Evolutionary conservation across 176 grass and related monocot genomes (phyloP).

Genomic region (Areca catechu): DNA sequence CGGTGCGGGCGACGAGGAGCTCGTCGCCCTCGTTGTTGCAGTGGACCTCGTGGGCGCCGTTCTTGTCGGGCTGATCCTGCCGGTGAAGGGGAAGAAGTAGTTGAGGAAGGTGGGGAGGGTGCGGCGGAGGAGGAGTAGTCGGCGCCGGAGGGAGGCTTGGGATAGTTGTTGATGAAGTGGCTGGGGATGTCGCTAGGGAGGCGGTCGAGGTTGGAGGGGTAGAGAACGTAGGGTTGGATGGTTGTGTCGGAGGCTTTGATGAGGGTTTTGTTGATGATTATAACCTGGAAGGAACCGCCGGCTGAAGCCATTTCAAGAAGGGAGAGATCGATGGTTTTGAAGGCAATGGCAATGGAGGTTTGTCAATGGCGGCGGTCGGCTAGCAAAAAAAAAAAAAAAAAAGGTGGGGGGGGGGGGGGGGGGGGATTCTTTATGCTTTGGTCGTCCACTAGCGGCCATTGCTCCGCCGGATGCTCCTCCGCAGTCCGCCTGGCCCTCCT

Average conservation of each 20-base stretch:
- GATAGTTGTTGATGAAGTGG: constrained; percentile 34
- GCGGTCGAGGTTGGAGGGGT: constrained; percentile 45
- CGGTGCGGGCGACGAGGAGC: constrained; percentile 38
- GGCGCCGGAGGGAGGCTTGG: constrained; percentile 1
- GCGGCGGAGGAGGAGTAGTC: constrained; percentile 13
- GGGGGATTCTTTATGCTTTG: no score
- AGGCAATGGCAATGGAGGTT: no score
- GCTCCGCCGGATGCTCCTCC: no score
- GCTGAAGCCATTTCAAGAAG: no score
- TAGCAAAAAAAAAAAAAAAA: no score
- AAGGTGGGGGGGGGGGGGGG: no score
- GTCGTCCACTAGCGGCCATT: no score
- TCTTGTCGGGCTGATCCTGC: not conserved
- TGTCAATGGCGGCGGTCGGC: no score
- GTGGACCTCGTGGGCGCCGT: not conserved
- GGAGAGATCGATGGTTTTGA: no score
- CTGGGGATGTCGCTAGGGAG: constrained; percentile 38
- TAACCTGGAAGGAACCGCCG: not conserved
- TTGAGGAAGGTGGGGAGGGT: constrained; percentile 31
- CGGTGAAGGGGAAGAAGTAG: constrained; percentile 20
- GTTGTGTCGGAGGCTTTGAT: constrained; percentile 26
- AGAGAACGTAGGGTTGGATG: constrained; percentile 20
- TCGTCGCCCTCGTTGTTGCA: constrained; percentile 58
- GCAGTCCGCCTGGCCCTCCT: no score
- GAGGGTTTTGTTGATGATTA: constrained; percentile 19